phyloP scores from a whole-genome alignment of 805 yeast genomes.

The Wickerhamiella occidentalis region DNA sequence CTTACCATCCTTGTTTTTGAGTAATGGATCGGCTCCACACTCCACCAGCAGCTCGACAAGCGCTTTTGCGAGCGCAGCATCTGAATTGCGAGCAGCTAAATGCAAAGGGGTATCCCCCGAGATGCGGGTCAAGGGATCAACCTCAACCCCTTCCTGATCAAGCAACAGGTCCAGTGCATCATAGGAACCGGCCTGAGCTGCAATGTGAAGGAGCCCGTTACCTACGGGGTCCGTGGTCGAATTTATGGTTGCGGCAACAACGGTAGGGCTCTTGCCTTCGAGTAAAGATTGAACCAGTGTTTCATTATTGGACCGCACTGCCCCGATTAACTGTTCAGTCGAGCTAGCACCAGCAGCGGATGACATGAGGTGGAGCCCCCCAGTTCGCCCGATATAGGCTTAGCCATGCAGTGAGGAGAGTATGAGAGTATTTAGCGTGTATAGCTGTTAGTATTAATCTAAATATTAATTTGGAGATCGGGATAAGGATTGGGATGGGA shows the following conservation, averaged over 20 bases:
- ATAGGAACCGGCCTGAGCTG: conserved; percentile 68
- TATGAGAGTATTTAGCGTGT: no score
- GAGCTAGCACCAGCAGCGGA: conserved; percentile 51
- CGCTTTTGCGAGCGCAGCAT: conserved; percentile 65
- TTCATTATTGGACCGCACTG: conserved; percentile 76
- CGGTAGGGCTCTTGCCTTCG: conserved; percentile 25
- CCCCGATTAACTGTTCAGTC: conserved; percentile 70
- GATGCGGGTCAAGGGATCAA: conserved; percentile 60
- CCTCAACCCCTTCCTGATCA: conserved; percentile 82
- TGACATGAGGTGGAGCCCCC: conserved; percentile 1
- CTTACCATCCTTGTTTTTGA: conserved; percentile 44
- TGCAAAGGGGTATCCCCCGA: conserved; percentile 88
- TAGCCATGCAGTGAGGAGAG: no score
- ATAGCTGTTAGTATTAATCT: no score
- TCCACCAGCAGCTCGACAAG: conserved; percentile 64
- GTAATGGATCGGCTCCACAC: conserved; percentile 75
- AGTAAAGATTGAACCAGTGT: conserved; percentile 55
- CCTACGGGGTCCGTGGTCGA: conserved; percentile 62
- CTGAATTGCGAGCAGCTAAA: conserved; percentile 60
- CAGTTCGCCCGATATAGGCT: background rate
- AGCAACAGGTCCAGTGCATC: conserved; percentile 71
- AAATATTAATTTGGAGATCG: no score
- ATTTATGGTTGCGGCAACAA: conserved; percentile 47
- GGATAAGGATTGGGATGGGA: no score
- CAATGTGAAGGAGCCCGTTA: conserved; percentile 69